Evolutionary conservation across 2,329 filamentous ascomycete genomes (phyloP).

Genomic region (Fusarium mexicanum): DNA sequence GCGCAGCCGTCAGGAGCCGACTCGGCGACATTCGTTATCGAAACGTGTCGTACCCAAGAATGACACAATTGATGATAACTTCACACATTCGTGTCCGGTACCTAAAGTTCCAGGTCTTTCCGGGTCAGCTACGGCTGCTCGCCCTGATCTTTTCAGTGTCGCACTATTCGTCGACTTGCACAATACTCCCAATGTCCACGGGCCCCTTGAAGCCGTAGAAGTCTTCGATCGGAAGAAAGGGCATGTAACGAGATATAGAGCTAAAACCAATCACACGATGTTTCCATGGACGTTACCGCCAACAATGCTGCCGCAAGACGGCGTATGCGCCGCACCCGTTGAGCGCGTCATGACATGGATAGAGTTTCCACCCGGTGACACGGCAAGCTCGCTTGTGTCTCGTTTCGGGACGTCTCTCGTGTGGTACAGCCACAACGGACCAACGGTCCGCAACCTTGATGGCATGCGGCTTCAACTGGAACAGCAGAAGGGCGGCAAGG

Average conservation of each 20-base stretch:
- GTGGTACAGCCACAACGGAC: conserved; percentile 51
- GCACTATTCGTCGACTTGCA: conserved; percentile 86
- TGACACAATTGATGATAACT: conserved; percentile 55
- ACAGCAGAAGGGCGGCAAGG: conserved; percentile 62
- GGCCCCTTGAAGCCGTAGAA: conserved; percentile 50
- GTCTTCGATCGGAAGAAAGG: conserved; percentile 58
- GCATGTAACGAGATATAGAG: conserved; percentile 54
- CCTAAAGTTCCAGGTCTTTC: conserved; percentile 70
- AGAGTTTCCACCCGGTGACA: conserved; percentile 65
- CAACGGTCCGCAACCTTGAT: conserved; percentile 62
- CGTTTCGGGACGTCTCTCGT: conserved; percentile 48
- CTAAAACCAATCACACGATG: conserved; percentile 80
- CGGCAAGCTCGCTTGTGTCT: conserved; percentile 46
- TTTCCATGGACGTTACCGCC: conserved; percentile 93
- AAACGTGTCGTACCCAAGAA: conserved; percentile 40
- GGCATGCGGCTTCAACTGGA: conserved; percentile 73
- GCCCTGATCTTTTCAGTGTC: conserved; percentile 87
- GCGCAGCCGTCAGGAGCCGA: conserved; percentile 33
- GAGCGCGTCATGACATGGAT: conserved; percentile 75
- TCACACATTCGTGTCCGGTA: conserved; percentile 72
- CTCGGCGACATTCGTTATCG: conserved; percentile 2
- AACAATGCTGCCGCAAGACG: conserved; percentile 77
- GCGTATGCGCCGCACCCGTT: conserved; percentile 77
- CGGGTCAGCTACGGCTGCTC: conserved; percentile 81
- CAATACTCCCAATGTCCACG: conserved; percentile 73